phyloP scores from a whole-genome alignment of 2,329 filamentous ascomycete genomes.

The Hansfordia pulvinata region DNA sequence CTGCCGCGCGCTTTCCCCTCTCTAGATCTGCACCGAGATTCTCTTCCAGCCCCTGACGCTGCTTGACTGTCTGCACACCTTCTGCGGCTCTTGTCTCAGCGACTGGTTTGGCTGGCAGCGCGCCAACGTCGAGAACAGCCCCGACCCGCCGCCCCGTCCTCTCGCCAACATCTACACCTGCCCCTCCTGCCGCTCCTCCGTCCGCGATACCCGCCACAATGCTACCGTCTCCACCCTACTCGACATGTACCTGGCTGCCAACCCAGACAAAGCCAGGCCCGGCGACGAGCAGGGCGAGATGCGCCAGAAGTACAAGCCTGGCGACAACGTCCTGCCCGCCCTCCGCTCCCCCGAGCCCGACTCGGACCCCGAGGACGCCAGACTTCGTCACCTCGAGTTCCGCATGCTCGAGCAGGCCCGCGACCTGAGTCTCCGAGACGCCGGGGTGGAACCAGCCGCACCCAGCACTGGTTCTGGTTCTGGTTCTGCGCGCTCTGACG shows the following conservation, averaged over 20 bases:
- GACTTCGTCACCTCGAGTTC: slow-evolving; percentile 51
- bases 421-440: slow-evolving; percentile 59
- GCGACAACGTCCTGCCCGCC: slow-evolving; percentile 66
- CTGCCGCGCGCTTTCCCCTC: no score
- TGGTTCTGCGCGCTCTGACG: no score
- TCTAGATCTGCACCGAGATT: slow-evolving; percentile 89
- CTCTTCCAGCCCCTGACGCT: slow-evolving; percentile 83
- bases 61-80: slow-evolving; percentile 89
- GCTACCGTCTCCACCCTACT: slow-evolving; percentile 79
- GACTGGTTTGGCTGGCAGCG: slow-evolving; percentile 89
- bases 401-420: slow-evolving; percentile 56
- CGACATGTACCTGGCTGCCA: slow-evolving; percentile 73
- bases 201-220: slow-evolving; percentile 81
- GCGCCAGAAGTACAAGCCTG: slow-evolving; percentile 61
- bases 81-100: slow-evolving; percentile 88
- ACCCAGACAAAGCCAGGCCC: slow-evolving; percentile 61
- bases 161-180: slow-evolving; percentile 59
- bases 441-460: slow-evolving; percentile 28
- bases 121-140: slow-evolving; percentile 36
- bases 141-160: slow-evolving; percentile 31
- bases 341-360: slow-evolving; percentile 34
- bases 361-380: slow-evolving; percentile 36
- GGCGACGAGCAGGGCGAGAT: slow-evolving; percentile 65
- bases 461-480: no score
- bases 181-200: slow-evolving; percentile 77